Base-by-base conservation (phyloP, 2,329 filamentous ascomycete species). In the Cladophialophora immunda region DNA sequence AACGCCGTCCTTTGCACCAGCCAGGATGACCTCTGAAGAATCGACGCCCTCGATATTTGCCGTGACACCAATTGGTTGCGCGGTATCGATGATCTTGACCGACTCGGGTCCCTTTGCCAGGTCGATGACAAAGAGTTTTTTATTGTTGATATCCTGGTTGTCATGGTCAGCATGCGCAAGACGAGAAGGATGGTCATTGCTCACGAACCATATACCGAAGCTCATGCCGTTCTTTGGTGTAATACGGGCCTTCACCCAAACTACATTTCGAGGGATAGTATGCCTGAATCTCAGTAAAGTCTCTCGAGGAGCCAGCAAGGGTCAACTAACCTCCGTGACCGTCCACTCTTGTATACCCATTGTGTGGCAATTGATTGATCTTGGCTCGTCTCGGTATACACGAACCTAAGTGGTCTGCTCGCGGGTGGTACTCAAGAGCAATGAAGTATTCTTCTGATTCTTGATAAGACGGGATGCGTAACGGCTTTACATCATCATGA, bases 1-100 rank as follows among this genome's bases (percentile, higher is more conserved):
- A 73, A 92, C 87, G 67, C 93, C 93, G 76, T 90, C 86, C 82
- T 97, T 97, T 76, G 91, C 88, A 53, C 89, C 93, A 72, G 94
- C 86, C 64, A 92, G 82, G 77, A 97, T 90, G 75, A 89, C 87
- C 58, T 91, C 81, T 68, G 90, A 72, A 59, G 76, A 72, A 25
- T 72, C 87, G 70, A 88, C 85, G 71, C 84, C 83, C 68, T 87
- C 84, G 63, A 97, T 92, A 78, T 97, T 90, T 62, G 90, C 91
- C 47, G 94, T 97, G 54, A 92, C 89, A 27, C 85, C 85, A 69
- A 89, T 82, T 30, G 84, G 82, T 69, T 82, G 81, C 55, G 83
- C 81, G 8, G 91, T 90, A 70, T 87, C 83, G 67, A 91, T 77
- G 61, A 81, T 76, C 70, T 78, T 79, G 76, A 86, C 76, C 41